Conservation (phyloP, 495 filamentous ascomycete species). For the Neurospora cerealis region DNA sequence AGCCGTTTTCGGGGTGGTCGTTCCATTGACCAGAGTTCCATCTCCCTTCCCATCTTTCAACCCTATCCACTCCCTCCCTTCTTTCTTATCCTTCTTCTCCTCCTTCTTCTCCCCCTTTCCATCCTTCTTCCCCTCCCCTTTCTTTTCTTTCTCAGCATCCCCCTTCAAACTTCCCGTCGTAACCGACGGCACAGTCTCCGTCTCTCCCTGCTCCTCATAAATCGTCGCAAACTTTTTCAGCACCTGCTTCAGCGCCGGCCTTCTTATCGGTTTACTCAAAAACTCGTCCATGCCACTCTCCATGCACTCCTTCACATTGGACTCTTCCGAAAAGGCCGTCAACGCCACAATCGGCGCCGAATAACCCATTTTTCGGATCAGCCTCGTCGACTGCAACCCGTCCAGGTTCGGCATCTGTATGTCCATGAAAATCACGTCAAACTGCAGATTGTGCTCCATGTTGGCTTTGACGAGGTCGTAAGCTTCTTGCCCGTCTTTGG, state of each 20-base stretch:
- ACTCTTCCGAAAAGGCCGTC: slow-evolving; percentile 81
- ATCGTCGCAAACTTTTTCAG: slow-evolving; percentile 56
- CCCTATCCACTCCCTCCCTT: not conserved
- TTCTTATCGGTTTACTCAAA: slow-evolving; percentile 68
- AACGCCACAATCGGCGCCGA: slow-evolving; percentile 83
- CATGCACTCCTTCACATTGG: slow-evolving; percentile 80
- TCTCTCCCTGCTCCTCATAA: slow-evolving; percentile 40
- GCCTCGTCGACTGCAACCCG: slow-evolving; percentile 75
- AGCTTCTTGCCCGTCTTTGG: slow-evolving; percentile 84
- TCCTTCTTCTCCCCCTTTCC: not conserved
- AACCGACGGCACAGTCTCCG: slow-evolving; percentile 15
- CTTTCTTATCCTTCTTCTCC: not conserved
- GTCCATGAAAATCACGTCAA: slow-evolving; percentile 90
- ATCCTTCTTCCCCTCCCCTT: not conserved
- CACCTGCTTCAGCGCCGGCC: slow-evolving; percentile 77
- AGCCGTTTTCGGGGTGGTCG: not conserved
- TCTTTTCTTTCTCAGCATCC: not conserved
- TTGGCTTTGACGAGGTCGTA: slow-evolving; percentile 73
- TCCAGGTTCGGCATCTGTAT: slow-evolving; percentile 93
- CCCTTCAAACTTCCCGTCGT: not conserved
- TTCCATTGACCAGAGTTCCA: not conserved
- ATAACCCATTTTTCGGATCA: slow-evolving; percentile 82
- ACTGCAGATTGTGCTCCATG: slow-evolving; percentile 61
- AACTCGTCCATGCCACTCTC: slow-evolving; percentile 68
- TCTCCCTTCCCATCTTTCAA: not conserved